Evolutionary conservation across 2,329 filamentous ascomycete genomes (phyloP).

Genomic region (Colletotrichum acutatum): DNA sequence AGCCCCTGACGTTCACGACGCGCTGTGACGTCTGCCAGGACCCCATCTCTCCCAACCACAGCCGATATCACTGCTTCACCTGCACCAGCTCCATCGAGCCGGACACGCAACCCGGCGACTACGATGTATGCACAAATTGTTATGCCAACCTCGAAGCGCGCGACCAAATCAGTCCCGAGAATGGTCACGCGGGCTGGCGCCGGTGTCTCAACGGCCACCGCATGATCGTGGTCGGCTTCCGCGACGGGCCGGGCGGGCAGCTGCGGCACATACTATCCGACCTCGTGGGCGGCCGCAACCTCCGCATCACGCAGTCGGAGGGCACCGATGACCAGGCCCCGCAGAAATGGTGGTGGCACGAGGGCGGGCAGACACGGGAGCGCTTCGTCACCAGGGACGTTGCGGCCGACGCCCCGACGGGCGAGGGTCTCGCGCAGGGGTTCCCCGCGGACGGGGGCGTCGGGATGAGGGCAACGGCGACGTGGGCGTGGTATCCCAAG

Average conservation of each 20-base stretch:
- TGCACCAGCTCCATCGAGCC: slow-evolving; percentile 68
- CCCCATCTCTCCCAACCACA: slow-evolving; percentile 75
- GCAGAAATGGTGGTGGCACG: slow-evolving; percentile 65
- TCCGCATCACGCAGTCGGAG: slow-evolving; percentile 68
- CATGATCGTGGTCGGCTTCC: slow-evolving; percentile 84
- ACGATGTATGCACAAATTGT: slow-evolving; percentile 85
- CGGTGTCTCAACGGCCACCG: slow-evolving; percentile 84
- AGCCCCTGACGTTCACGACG: slow-evolving; percentile 77
- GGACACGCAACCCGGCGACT: slow-evolving; percentile 73
- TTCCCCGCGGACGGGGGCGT: slow-evolving; percentile 83
- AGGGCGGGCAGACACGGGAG: slow-evolving; percentile 51
- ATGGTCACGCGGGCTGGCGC: slow-evolving; percentile 85
- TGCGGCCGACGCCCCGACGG: slow-evolving; percentile 53
- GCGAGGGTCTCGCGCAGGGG: slow-evolving; percentile 41
- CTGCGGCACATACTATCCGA: slow-evolving; percentile 76
- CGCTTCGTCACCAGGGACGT: slow-evolving; percentile 65
- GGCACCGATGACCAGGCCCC: slow-evolving; percentile 42
- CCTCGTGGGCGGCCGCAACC: slow-evolving; percentile 79
- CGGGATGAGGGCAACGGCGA: slow-evolving; percentile 71
- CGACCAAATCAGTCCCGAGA: slow-evolving; percentile 76
- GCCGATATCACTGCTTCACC: slow-evolving; percentile 82
- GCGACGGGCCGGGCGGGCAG: slow-evolving; percentile 74
- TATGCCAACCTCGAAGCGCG: slow-evolving; percentile 75
- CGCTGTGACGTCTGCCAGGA: slow-evolving; percentile 83
- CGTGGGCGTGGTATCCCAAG: slow-evolving; percentile 82